Evolutionary conservation across 495 filamentous ascomycete species (phyloP).

Genomic region (Wilcoxina mikolae): DNA sequence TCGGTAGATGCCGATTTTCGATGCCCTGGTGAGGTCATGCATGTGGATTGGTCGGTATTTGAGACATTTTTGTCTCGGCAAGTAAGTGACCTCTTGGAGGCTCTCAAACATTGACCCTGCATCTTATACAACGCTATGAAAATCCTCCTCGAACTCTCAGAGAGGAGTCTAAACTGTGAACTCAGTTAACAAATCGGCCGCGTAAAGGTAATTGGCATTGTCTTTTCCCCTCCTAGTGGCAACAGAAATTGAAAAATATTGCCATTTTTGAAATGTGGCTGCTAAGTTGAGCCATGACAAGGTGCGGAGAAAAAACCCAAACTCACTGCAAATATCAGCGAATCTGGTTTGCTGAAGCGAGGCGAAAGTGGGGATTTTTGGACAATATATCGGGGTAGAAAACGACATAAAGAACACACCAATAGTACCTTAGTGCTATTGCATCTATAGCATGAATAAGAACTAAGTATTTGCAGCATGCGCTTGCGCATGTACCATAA

Average conservation of each 20-base stretch:
- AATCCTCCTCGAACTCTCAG: no score
- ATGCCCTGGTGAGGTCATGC: not conserved
- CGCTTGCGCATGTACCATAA: constrained; percentile 7
- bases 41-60: constrained; percentile 3
- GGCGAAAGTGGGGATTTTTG: constrained; percentile 3
- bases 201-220: no score
- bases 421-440: constrained; percentile 1
- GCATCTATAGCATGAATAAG: constrained; percentile 1
- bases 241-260: no score
- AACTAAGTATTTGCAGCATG: constrained; percentile 3
- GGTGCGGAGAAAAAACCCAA: constrained; percentile 1
- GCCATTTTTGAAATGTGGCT: not conserved
- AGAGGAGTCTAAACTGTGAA: no score
- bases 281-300: not conserved
- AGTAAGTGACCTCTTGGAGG: constrained; percentile 1
- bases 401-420: not conserved
- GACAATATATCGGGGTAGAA: not conserved
- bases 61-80: constrained; percentile 4
- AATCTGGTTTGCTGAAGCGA: constrained; percentile 9
- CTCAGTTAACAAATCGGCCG: no score
- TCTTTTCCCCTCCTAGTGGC: no score
- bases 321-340: constrained; percentile 5
- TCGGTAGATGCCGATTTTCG: constrained; percentile 4
- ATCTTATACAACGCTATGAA: no score
- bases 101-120: not conserved